Base-by-base conservation (phyloP, 306 rosid species). In the Prunus armeniaca region DNA sequence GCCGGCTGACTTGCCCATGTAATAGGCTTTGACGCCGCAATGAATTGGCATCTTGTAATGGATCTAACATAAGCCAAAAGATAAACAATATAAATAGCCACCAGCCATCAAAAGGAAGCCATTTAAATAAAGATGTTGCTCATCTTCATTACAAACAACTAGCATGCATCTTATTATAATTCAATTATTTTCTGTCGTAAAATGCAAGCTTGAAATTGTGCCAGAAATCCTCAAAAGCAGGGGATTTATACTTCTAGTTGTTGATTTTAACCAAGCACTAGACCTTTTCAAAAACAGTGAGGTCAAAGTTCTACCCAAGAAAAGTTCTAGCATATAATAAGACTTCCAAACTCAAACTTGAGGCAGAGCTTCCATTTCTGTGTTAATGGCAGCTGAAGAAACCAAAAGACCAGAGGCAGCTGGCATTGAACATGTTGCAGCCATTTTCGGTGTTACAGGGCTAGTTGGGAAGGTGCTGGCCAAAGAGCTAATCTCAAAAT, bases 401-500 rank as follows among this genome's bases (percentile, higher is more conserved):
- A 55, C 65, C 49, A 61, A 49, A 27, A 57, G 15, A 6, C 57
- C 55, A 65, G 69, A 73, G 78, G 70, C 69, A 68, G 72, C 78
- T 45, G 63, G 68, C 58, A 49, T 74, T 52, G 80, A 65, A 2
- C 76, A 78, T 76, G 97, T 92, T 45, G 98, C 97, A 8, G 87
- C 85, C 69, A 90, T 92, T 28, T 95, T 95, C 75, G 97, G 98
- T 57, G 95, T 86, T 46, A 92, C 97, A 15, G 97, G 98, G 67
- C 85, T 95, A 9, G 97, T 89, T 34, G 98, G 98, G 32, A 90
- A 78, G 80, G 93, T 85, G 72, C 77, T 95, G 24, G 97, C 92
- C 15, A 86, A 70, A 76, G 69, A 50, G 69, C 82, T 95, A 1
- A 62, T 84, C 19, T 65, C 83, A 30, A 76, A 82, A 65, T 62